Percentiles rank a stretch among this genome's conserved stretches.
Evolutionary conservation across 2,329 filamentous ascomycete genomes (phyloP).

Genomic region (Hymenoscyphus linearis): DNA sequence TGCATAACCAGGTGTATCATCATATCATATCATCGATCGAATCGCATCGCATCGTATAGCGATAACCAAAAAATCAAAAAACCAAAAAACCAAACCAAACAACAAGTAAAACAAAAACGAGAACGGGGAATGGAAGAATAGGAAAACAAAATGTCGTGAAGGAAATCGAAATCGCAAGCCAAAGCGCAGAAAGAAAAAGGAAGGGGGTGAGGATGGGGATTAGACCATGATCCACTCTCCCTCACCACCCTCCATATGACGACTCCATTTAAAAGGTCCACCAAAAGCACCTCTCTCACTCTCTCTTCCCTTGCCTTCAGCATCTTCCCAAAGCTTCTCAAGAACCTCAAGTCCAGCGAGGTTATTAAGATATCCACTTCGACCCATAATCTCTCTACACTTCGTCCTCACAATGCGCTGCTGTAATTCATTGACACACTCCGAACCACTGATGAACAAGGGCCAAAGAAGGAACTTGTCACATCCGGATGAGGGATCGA

Average conservation of each 20-base stretch:
- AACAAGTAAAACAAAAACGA: too few relatives aligned
- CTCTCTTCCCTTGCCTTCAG: constrained; percentile 8
- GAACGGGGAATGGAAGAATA: too few relatives aligned
- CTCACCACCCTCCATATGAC: constrained; percentile 38
- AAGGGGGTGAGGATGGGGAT: constrained; percentile 15
- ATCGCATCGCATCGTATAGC: too few relatives aligned
- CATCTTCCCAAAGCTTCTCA: constrained; percentile 69
- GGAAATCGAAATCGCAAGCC: too few relatives aligned
- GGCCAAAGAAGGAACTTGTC: constrained; percentile 94
- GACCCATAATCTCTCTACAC: constrained; percentile 79
- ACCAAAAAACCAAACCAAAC: too few relatives aligned
- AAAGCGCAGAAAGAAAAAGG: background rate
- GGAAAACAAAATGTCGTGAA: too few relatives aligned
- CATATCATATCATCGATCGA: too few relatives aligned
- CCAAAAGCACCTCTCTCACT: constrained; percentile 15
- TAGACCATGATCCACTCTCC: constrained; percentile 66
- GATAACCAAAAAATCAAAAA: too few relatives aligned
- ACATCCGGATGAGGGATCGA: constrained; percentile 64
- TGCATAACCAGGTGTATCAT: too few relatives aligned
- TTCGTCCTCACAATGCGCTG: constrained; percentile 73
- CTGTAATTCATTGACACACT: constrained; percentile 78
- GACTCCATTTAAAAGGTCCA: constrained; percentile 29
- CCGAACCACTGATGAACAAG: constrained; percentile 82
- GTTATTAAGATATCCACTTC: constrained; percentile 92
- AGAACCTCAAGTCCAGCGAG: constrained; percentile 78